Evolutionary conservation across 306 rosid genomes (phyloP), one percentile per base, ranked within the genome.

Genomic region (Pterocarpus santalinus): DNA sequence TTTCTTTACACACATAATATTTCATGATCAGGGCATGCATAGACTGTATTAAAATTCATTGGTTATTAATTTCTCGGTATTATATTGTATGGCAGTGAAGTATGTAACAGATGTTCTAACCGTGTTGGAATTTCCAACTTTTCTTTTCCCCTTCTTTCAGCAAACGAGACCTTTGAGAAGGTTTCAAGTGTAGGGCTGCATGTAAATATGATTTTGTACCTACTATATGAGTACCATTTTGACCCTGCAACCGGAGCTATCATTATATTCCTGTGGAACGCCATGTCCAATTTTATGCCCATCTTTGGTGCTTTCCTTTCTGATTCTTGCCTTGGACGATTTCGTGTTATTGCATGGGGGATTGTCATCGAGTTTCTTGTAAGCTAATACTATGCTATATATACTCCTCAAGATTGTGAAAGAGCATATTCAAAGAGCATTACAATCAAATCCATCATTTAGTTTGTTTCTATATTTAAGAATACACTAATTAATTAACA

Each of bases 221-320:
- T 94, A 52, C 69, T 56, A 1, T 8, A 8, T 2, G 91, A 87
- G 22, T 90, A 94, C 81, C 88, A 89, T 78, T 5, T 86, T 17
- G 90, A 85, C 0, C 41, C 58, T 62, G 77, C 91, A 72, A 75
- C 80, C 5, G 94, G 77, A 61, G 69, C 85, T 35, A 86, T 57
- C 53, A 46, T 90, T 35, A 49, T 92, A 76, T 90, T 88, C 69
- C 32, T 82, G 47, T 92, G 97, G 97, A 55, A 75, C 9, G 92
- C 97, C 8, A 0, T 72, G 0, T 84, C 90, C 17, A 58, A 80
- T 69, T 88, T 85, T 32, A 69, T 85, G 28, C 91, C 97, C 0
- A 73, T 90, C 46, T 46, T 80, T 30, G 97, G 97, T n/a, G 98
- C 98, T 84, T 90, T 91, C 77, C 84, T 94, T 58, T 86, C 98